A percentile compares a stretch with the other conserved stretches of the same genome.
Conservation (phyloP, 208 protist genomes). For the Endotrypanum monterogeii region DNA sequence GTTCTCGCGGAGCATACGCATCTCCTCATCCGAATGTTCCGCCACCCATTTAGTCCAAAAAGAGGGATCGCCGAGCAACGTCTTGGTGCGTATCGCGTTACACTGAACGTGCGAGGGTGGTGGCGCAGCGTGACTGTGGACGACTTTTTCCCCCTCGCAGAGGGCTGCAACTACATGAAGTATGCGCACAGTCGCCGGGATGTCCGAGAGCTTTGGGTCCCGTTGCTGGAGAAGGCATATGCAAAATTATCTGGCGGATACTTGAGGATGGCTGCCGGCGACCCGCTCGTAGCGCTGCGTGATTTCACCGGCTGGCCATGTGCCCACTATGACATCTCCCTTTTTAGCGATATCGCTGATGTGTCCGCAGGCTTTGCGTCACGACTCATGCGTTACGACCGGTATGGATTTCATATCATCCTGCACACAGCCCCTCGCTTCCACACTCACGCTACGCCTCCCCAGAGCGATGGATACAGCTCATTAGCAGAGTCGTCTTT, state of each 20-base stretch:
- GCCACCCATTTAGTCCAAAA: conserved; percentile 16
- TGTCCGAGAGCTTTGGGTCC: conserved; percentile 71
- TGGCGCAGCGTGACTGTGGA: conserved; percentile 77
- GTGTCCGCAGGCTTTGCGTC: conserved; percentile 27
- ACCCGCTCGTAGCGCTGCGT: conserved; percentile 59
- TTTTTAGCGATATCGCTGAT: conserved; percentile 25
- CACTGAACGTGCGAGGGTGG: conserved; percentile 67
- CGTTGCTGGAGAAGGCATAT: conserved; percentile 83
- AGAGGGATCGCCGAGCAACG: conserved; percentile 31
- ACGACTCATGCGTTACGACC: conserved; percentile 23
- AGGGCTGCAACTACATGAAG: conserved; percentile 26
- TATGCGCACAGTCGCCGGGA: conserved; percentile 52
- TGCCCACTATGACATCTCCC: conserved; percentile 36
- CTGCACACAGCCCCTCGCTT: conserved; percentile 24
- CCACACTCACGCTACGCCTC: neutral
- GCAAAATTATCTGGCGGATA: conserved; percentile 75
- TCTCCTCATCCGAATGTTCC: conserved; percentile 36
- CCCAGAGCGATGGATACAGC: neutral
- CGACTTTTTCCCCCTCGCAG: conserved; percentile 58
- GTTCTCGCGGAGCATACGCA: conserved; percentile 46
- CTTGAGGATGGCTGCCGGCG: conserved; percentile 53
- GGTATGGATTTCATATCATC: conserved; percentile 26
- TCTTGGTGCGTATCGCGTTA: conserved; percentile 66
- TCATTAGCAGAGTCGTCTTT: neutral
- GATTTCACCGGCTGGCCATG: conserved; percentile 58